Percentiles rank a stretch among this genome's conserved stretches.
These are phyloP conservation scores for Buddleja alternifolia DNA, from an alignment of 257 asterid species.

Conservation along the genomic window DNA sequence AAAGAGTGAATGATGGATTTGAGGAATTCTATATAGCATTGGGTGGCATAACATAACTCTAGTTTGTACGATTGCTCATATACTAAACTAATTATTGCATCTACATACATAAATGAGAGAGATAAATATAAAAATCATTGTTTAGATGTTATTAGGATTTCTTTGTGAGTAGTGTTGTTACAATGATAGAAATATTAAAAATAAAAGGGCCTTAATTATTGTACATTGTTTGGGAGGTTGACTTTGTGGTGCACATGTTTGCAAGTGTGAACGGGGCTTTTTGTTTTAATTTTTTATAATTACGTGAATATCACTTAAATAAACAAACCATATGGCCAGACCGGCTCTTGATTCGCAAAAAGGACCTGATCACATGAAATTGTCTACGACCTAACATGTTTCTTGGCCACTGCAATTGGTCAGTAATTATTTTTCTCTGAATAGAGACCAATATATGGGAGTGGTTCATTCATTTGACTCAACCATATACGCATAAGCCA, in stretches of 20 bases:
- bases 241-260: neutral
- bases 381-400: conserved; percentile 8
- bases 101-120: too few species aligned
- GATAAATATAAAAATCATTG: too few species aligned
- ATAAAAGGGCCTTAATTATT: neutral
- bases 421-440: neutral
- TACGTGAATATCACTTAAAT: too few species aligned
- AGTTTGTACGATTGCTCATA: too few species aligned
- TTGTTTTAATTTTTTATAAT: too few species aligned
- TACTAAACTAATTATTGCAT: too few species aligned
- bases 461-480: conserved; percentile 20
- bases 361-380: conserved; percentile 24
- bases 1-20: too few species aligned
- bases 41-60: too few species aligned
- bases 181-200: too few species aligned
- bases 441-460: conserved; percentile 26
- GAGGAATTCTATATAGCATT: too few species aligned
- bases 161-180: too few species aligned
- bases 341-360: conserved; percentile 27
- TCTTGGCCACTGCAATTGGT: neutral
- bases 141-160: too few species aligned
- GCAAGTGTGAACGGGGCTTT: conserved; percentile 4
- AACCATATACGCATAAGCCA: neutral
- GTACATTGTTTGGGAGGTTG: neutral
- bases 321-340: neutral